Evolutionary conservation across 1,139 yeast species (phyloP).

Genomic region (Yamadazyma epiphylla): DNA sequence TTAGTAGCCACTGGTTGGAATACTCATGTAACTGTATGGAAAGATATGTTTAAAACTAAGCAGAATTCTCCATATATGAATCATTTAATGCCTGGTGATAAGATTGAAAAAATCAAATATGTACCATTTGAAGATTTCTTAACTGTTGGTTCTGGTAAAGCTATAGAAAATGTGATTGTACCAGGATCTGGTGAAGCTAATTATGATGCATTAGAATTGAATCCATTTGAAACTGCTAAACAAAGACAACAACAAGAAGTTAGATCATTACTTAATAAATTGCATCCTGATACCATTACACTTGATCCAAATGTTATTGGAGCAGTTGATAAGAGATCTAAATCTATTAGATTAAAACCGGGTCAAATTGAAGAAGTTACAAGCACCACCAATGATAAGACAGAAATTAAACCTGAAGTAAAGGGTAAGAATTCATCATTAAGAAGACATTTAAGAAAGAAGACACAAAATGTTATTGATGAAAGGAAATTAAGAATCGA

Average conservation of each 20-base stretch:
- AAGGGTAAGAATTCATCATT: slow-evolving; percentile 81
- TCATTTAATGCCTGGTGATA: slow-evolving; percentile 78
- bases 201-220: slow-evolving; percentile 88
- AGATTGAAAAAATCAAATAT: slow-evolving; percentile 61
- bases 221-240: slow-evolving; percentile 87
- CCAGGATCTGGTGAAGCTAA: slow-evolving; percentile 99
- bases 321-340: slow-evolving; percentile 70
- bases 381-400: slow-evolving; percentile 28
- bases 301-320: slow-evolving; percentile 90
- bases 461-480: slow-evolving; percentile 81
- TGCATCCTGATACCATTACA: slow-evolving; percentile 88
- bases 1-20: slow-evolving; percentile 90
- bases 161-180: slow-evolving; percentile 75
- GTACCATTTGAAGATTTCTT: slow-evolving; percentile 96
- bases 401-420: slow-evolving; percentile 56
- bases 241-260: slow-evolving; percentile 96
- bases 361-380: slow-evolving; percentile 50
- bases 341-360: slow-evolving; percentile 59
- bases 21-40: slow-evolving; percentile 88
- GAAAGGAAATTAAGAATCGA: slow-evolving; percentile 84
- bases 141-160: slow-evolving; percentile 80
- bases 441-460: slow-evolving; percentile 78
- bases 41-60: slow-evolving; percentile 56
- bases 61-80: slow-evolving; percentile 88
- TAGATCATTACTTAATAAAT: slow-evolving; percentile 76